Percentiles rank a stretch among this genome's conserved stretches.
phyloP scores from a whole-genome alignment of 345 rosid species.

The Murraya koenigii region DNA sequence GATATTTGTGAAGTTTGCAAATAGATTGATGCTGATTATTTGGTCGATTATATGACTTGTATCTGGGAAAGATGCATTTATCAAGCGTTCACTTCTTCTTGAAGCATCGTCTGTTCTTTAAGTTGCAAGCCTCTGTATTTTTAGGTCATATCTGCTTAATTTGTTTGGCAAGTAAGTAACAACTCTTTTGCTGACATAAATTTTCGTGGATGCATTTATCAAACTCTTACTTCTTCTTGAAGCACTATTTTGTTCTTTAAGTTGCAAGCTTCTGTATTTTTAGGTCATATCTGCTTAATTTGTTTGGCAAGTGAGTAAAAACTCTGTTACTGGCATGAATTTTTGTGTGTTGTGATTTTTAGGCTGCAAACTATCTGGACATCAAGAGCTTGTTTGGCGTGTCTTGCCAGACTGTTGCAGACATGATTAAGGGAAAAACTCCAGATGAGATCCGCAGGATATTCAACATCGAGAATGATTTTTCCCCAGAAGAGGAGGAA shows the following conservation, averaged over 20 bases:
- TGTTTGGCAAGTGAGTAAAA: too few species aligned
- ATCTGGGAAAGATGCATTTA: not conserved
- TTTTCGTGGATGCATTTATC: not conserved
- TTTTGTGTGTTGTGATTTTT: not conserved
- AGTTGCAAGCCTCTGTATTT: not conserved
- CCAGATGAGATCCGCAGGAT: constrained; percentile 54
- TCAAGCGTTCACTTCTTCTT: not conserved
- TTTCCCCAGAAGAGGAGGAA: constrained; percentile 63
- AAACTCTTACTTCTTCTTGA: not conserved
- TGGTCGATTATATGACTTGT: not conserved
- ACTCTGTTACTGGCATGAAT: not conserved
- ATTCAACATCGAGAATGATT: constrained; percentile 64
- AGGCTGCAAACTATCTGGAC: constrained; percentile 83
- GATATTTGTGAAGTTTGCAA: not conserved
- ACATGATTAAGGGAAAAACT: constrained; percentile 64
- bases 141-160: not conserved
- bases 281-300: not conserved
- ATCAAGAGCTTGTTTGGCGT: constrained; percentile 64
- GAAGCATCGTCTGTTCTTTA: not conserved
- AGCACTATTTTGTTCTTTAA: not conserved
- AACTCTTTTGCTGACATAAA: not conserved
- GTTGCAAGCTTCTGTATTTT: not conserved
- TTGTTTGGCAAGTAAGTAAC: too few species aligned
- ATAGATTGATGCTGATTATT: not conserved
- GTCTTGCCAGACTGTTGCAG: constrained; percentile 69